phyloP scores from a whole-genome alignment of 306 rosid genomes.

The Cicer pinnatifidum region DNA sequence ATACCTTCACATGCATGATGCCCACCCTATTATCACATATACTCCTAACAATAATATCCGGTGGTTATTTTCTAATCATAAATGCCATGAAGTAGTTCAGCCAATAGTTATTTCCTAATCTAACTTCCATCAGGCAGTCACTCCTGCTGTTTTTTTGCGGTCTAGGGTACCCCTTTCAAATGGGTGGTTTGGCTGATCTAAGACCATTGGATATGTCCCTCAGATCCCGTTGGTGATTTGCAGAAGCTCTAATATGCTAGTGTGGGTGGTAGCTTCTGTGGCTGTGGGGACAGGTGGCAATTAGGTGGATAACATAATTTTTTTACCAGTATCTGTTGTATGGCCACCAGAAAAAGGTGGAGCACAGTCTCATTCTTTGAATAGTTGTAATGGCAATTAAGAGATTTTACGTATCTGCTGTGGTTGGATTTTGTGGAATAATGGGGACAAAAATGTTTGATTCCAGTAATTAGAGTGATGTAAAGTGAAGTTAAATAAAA shows the following conservation, averaged over 20 bases:
- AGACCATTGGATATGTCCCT: background rate
- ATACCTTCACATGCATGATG: background rate
- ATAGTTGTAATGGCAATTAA: too few species aligned
- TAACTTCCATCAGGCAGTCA: background rate
- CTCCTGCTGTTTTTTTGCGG: background rate
- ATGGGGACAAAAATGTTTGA: background rate
- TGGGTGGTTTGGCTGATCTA: background rate
- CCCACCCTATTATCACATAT: background rate
- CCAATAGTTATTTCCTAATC: constrained; percentile 12
- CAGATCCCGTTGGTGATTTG: background rate
- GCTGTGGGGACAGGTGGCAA: background rate
- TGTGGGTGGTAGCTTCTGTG: background rate
- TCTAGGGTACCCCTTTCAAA: background rate
- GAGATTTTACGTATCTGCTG: too few species aligned
- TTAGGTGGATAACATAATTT: constrained; percentile 1
- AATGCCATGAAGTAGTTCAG: too few species aligned
- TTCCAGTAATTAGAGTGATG: background rate
- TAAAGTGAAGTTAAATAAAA: background rate
- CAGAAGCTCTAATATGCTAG: constrained; percentile 1
- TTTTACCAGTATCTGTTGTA: background rate
- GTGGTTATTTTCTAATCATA: background rate
- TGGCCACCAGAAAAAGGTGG: background rate
- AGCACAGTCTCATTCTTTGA: too few species aligned
- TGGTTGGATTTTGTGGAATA: too few species aligned
- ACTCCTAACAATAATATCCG: background rate